Evolutionary conservation across 495 filamentous ascomycete genomes (phyloP).

Genomic region (Penicillium argentinense): DNA sequence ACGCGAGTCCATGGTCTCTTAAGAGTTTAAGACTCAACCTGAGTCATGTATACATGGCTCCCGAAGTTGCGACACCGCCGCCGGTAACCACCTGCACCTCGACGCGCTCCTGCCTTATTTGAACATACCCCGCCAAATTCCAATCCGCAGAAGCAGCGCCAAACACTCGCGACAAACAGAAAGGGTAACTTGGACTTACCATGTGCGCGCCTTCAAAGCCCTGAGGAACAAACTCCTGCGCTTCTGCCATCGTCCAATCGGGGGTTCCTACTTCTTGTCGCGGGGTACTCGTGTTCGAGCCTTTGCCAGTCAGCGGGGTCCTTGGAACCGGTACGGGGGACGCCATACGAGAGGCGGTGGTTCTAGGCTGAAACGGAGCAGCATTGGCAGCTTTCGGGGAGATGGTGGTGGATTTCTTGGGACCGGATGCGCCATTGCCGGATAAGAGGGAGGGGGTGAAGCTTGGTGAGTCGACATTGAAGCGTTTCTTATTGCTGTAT

Average conservation of each 20-base stretch:
- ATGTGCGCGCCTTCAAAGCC: constrained; percentile 63
- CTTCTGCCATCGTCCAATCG: constrained; percentile 61
- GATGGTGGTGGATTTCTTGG: constrained; percentile 66
- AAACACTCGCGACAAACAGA: neutral
- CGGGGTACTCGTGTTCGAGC: constrained; percentile 46
- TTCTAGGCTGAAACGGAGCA: constrained; percentile 83
- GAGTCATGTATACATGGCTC: too few species aligned
- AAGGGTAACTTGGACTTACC: constrained; percentile 46
- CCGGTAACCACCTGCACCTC: too few species aligned
- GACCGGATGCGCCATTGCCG: constrained; percentile 42
- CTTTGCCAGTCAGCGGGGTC: constrained; percentile 35
- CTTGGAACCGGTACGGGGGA: constrained; percentile 4
- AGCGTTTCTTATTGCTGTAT: constrained; percentile 64
- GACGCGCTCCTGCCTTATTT: too few species aligned
- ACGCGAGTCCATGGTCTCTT: too few species aligned
- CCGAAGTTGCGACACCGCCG: too few species aligned
- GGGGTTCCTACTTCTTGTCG: constrained; percentile 48
- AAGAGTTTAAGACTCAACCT: too few species aligned
- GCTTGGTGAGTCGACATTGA: constrained; percentile 95
- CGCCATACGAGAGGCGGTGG: constrained; percentile 41
- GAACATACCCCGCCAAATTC: neutral
- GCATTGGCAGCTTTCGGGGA: constrained; percentile 87
- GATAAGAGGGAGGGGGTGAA: constrained; percentile 75
- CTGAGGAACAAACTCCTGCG: constrained; percentile 78
- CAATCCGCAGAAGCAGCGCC: neutral